A percentile compares a stretch with the other conserved stretches of the same genome.
These are phyloP conservation scores for Flaveria ramosissima DNA, from an alignment of 129 eudicot genomes.

Conservation along the genomic window DNA sequence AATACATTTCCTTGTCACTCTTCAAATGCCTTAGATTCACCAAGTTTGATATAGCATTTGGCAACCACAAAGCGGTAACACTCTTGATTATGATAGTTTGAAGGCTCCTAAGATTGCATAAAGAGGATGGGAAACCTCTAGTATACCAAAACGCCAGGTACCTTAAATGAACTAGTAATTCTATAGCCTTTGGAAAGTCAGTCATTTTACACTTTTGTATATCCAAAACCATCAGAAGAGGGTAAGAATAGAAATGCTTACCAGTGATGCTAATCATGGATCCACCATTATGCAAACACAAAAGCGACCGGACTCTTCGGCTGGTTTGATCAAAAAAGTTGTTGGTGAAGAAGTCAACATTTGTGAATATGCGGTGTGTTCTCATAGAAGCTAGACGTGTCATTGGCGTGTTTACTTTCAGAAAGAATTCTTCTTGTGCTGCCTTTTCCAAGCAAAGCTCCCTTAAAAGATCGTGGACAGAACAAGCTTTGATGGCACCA, in stretches of 20 bases:
- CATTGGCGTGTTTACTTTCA: too few relatives aligned
- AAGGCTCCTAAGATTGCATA: slow-evolving; percentile 20
- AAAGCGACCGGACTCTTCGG: background rate
- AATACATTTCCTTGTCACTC: background rate
- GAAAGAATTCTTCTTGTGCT: background rate
- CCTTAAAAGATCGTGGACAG: slow-evolving; percentile 28
- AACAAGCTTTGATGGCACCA: slow-evolving; percentile 11
- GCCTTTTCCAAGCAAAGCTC: slow-evolving; percentile 31
- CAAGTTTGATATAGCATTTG: slow-evolving; percentile 11
- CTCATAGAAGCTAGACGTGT: too few relatives aligned
- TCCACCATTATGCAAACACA: background rate
- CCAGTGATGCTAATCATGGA: too few relatives aligned
- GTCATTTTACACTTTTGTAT: background rate
- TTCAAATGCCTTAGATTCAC: slow-evolving; percentile 21
- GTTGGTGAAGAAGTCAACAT: too few relatives aligned
- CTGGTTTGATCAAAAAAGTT: too few relatives aligned
- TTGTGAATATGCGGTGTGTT: too few relatives aligned
- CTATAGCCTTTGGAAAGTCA: background rate
- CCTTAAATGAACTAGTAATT: slow-evolving; percentile 28
- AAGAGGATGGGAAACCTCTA: background rate
- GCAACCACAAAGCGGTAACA: background rate
- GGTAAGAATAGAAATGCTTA: background rate
- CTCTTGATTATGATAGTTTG: slow-evolving; percentile 7
- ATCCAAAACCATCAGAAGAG: slow-evolving; percentile 15
- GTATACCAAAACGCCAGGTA: background rate